Conservation (phyloP, 1,284 basidiomycete species). For the Caloboletus inedulis region DNA sequence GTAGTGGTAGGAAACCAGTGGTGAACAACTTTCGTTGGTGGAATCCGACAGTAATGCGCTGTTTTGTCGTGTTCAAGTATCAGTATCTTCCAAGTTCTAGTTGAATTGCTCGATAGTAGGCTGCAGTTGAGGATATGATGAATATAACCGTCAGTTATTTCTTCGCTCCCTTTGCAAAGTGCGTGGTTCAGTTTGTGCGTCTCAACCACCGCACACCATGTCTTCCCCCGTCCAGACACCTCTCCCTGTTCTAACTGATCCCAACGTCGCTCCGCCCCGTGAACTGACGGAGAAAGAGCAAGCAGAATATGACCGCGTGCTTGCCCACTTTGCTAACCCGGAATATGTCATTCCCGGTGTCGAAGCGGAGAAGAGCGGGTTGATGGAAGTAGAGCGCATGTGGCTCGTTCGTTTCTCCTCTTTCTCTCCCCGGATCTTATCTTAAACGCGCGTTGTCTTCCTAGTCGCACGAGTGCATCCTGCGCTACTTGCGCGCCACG, state of each 20-base stretch:
- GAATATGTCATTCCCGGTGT: constrained; percentile 53
- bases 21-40: too few species aligned
- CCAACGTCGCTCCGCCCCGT: constrained; percentile 34
- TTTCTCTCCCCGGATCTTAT: not conserved
- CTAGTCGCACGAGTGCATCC: constrained; percentile 63
- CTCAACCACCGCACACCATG: constrained; percentile 1
- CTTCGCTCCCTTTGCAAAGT: not conserved
- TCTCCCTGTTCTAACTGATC: constrained; percentile 26
- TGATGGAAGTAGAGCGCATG: constrained; percentile 67
- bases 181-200: not conserved
- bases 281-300: constrained; percentile 47
- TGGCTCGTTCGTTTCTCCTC: constrained; percentile 54
- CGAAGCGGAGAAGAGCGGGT: constrained; percentile 40
- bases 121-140: too few species aligned
- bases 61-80: not conserved
- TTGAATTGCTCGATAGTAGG: too few species aligned
- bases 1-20: too few species aligned
- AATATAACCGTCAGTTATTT: not conserved
- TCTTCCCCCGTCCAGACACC: constrained; percentile 19
- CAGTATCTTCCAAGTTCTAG: not conserved
- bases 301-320: constrained; percentile 51
- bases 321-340: constrained; percentile 53
- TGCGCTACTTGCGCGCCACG: constrained; percentile 67
- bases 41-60: too few species aligned
- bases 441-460: not conserved